Conservation (phyloP, 148 eudicot species). For the Camellia granthamiana region DNA sequence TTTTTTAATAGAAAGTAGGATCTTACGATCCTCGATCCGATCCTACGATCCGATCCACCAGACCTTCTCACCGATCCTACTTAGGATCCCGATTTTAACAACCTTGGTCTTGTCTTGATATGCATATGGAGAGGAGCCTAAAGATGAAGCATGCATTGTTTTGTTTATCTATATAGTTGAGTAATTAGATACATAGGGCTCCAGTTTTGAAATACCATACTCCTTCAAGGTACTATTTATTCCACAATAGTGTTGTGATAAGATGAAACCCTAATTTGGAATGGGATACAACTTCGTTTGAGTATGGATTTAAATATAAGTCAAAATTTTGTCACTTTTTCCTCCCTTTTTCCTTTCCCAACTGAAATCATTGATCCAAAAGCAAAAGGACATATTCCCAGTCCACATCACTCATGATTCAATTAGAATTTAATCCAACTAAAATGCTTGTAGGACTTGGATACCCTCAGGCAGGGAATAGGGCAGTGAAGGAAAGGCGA, state of each 20-base stretch:
- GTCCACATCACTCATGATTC: neutral
- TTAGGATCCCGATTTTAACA: too few relatives aligned
- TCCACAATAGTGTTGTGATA: neutral
- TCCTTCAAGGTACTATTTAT: neutral
- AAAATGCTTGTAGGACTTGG: neutral
- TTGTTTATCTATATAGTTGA: neutral
- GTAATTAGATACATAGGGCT: neutral
- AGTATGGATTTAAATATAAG: too few relatives aligned
- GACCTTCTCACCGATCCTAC: too few relatives aligned
- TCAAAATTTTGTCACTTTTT: too few relatives aligned
- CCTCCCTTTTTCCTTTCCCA: too few relatives aligned
- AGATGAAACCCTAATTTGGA: neutral
- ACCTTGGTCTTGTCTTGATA: neutral
- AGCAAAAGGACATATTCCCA: neutral
- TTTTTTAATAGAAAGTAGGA: too few relatives aligned
- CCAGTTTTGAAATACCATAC: neutral
- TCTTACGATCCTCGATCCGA: too few relatives aligned
- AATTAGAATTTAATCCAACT: too few relatives aligned
- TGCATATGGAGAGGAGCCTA: neutral
- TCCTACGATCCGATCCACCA: too few relatives aligned
- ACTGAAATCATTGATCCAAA: neutral
- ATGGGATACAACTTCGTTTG: neutral
- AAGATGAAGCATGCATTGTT: neutral
- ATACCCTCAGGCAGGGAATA: neutral
- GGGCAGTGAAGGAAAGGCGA: neutral